Evolutionary conservation across 2,329 filamentous ascomycete species (phyloP), one percentile per base, ranked within the genome.

Genomic region (Diplodia intermedia): DNA sequence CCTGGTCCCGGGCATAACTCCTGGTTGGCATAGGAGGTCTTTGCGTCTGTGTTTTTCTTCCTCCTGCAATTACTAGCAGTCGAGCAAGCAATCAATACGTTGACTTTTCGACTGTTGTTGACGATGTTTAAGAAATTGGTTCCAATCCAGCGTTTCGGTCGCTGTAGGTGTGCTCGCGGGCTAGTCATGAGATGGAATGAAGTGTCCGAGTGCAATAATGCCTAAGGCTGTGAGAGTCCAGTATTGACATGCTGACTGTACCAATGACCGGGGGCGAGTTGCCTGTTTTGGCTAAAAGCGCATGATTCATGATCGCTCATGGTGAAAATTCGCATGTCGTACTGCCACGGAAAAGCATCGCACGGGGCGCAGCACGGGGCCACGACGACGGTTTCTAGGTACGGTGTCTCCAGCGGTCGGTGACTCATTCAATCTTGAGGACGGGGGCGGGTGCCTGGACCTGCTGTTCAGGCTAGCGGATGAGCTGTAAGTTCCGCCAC

Each of bases 11-110:
- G 50, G 50, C 31, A 36, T 50, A 18, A 40, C 6, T 29, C 23
- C n/a, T 33, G 20, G 20, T 65, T 55, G 60, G 60, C 60, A 63
- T 52, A 63, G 60, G 60, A 36, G 31, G 40, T 47, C 33, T 63
- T 52, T 52, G 18, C 29, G 52, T 65, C 33, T 49, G 26, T 33
- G 20, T 38, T 33, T 33, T 49, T 50, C 33, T 47, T 23, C n/a
- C n/a, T 40, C 4, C 33, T 14, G 29, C 53, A 38, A 11, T 11
- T 9, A n/a, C n/a, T 20, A 47, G 50, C 50, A 31, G 23, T 15
- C 5, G 50, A 26, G 6, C 29, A 29, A 53, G 23, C 50, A 53
- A 26, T 47, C 43, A 47, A 47, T 47, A 20, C 43, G 43, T 47
- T 47, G 43, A n/a, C 29, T 33, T 33, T 55, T 33, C 29, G n/a